phyloP scores from a whole-genome alignment of 2,329 filamentous ascomycete genomes.

The Paecilomyces fulvus region DNA sequence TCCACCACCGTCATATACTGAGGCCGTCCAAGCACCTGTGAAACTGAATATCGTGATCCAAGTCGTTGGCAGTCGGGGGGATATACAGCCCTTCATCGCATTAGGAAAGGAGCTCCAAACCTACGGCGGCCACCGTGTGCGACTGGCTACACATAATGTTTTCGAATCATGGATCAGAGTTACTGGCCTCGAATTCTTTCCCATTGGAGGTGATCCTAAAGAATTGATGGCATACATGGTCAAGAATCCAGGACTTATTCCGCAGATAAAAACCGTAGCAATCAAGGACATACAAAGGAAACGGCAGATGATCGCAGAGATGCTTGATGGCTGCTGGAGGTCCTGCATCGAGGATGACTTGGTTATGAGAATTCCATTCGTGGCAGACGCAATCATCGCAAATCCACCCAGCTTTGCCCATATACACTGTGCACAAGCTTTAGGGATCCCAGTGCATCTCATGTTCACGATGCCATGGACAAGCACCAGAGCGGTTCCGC shows the following conservation, averaged over 20 bases:
- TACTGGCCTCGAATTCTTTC: slow-evolving; percentile 47
- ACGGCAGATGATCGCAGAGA: slow-evolving; percentile 53
- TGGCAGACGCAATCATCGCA: slow-evolving; percentile 30
- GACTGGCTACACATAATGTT: slow-evolving; percentile 43
- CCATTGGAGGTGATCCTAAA: slow-evolving; percentile 49
- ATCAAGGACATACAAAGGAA: neutral
- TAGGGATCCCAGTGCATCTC: slow-evolving; percentile 27
- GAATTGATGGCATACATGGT: slow-evolving; percentile 46
- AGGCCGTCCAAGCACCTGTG: neutral
- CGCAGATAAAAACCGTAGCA: slow-evolving; percentile 2
- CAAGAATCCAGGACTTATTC: slow-evolving; percentile 39
- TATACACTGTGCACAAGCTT: slow-evolving; percentile 26
- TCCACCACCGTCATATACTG: neutral
- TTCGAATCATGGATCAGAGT: slow-evolving; percentile 1
- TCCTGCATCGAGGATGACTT: slow-evolving; percentile 68
- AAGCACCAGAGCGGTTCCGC: slow-evolving; percentile 27
- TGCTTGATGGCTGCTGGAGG: slow-evolving; percentile 69
- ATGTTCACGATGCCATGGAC: slow-evolving; percentile 45
- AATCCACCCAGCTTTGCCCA: slow-evolving; percentile 32
- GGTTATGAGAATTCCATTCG: slow-evolving; percentile 15
- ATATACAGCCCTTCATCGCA: slow-evolving; percentile 51
- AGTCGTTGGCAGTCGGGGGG: slow-evolving; percentile 28
- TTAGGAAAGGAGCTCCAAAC: slow-evolving; percentile 44
- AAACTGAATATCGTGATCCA: slow-evolving; percentile 47
- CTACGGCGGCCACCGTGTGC: slow-evolving; percentile 44